Evolutionary conservation across 2,329 filamentous ascomycete genomes (phyloP).

Genomic region (Curvularia eragrostidis): DNA sequence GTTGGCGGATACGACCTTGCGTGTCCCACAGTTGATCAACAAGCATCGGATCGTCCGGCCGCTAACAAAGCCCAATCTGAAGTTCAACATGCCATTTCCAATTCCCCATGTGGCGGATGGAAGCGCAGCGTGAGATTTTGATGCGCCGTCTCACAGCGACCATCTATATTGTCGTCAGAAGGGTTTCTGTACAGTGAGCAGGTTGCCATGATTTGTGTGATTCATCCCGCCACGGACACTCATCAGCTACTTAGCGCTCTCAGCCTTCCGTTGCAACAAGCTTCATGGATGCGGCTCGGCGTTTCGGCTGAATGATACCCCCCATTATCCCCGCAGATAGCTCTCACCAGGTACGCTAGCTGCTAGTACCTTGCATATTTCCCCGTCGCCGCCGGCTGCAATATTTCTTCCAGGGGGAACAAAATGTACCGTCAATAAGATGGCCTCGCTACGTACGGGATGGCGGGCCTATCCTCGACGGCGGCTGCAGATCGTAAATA

Average conservation of each 20-base stretch:
- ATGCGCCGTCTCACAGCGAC: neutral
- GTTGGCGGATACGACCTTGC: neutral
- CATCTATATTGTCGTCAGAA: neutral
- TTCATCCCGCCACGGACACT: neutral
- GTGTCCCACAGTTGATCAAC: neutral
- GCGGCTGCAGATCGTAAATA: neutral
- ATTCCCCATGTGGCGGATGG: neutral
- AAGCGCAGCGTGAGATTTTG: neutral
- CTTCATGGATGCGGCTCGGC: conserved; percentile 3
- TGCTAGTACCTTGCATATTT: conserved; percentile 18
- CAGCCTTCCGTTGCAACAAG: neutral
- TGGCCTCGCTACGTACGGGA: conserved; percentile 1
- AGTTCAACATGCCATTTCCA: neutral
- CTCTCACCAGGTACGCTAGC: neutral
- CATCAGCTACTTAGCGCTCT: neutral
- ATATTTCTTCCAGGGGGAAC: conserved; percentile 10
- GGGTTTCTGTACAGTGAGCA: neutral
- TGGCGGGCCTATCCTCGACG: neutral
- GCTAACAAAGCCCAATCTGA: conserved; percentile 1
- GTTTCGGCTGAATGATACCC: conserved; percentile 9
- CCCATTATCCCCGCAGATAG: conserved; percentile 6
- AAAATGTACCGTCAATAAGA: conserved; percentile 21
- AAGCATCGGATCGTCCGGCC: conserved; percentile 2
- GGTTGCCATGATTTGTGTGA: neutral
- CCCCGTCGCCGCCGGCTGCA: neutral